These are phyloP conservation scores for Periconia sp. DNA, from an alignment of 2,329 filamentous ascomycete species.

Conservation along the genomic window DNA sequence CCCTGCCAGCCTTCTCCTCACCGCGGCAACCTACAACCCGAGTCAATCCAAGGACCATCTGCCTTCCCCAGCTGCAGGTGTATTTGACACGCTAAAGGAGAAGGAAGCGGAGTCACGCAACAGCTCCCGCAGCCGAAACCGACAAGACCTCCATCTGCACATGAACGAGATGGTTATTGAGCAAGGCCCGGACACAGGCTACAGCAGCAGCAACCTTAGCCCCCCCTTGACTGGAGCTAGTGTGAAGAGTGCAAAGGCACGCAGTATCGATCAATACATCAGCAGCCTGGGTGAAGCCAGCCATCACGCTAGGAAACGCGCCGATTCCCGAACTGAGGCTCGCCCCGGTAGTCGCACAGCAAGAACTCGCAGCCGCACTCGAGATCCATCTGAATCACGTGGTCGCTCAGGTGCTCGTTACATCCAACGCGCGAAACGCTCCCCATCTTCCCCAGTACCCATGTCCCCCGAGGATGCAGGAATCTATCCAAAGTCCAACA, in stretches of 20 bases:
- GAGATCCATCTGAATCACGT: conserved; percentile 69
- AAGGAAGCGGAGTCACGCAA: conserved; percentile 64
- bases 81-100: conserved; percentile 65
- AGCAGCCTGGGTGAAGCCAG: conserved; percentile 80
- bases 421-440: conserved; percentile 77
- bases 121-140: conserved; percentile 77
- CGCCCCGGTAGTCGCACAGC: conserved; percentile 49
- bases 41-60: conserved; percentile 42
- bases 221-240: conserved; percentile 50
- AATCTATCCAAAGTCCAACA: conserved; percentile 49
- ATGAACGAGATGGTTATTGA: conserved; percentile 48
- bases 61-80: conserved; percentile 68
- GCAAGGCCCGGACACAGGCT: conserved; percentile 30
- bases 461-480: conserved; percentile 85
- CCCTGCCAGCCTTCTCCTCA: conserved; percentile 56
- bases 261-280: conserved; percentile 80
- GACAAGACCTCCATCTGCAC: conserved; percentile 63
- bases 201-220: conserved; percentile 59
- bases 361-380: conserved; percentile 48
- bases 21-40: conserved; percentile 38
- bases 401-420: conserved; percentile 67
- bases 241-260: conserved; percentile 59
- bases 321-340: conserved; percentile 45
- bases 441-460: conserved; percentile 86
- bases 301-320: conserved; percentile 52